phyloP scores from a whole-genome alignment of 345 rosid genomes.

The Eucalyptus paniculata region DNA sequence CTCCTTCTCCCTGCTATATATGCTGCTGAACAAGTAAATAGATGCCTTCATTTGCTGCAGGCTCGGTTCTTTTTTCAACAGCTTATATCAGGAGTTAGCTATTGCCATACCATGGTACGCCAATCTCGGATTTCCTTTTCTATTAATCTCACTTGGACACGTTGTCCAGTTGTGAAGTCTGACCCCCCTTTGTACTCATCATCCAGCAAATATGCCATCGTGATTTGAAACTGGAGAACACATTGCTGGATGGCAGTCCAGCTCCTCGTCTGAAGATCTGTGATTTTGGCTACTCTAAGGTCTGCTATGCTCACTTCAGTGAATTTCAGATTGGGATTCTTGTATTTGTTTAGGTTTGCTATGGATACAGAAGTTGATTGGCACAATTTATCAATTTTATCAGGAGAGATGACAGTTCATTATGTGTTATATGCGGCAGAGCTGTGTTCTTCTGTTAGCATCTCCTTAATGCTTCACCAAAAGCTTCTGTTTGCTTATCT shows the following conservation, averaged over 20 bases:
- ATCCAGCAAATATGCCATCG: conserved; percentile 93
- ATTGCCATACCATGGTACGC: conserved; percentile 61
- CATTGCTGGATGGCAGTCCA: conserved; percentile 91
- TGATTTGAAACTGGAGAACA: conserved; percentile 90
- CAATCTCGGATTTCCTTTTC: neutral
- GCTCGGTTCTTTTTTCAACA: conserved; percentile 82
- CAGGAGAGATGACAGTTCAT: neutral
- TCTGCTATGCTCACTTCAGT: neutral
- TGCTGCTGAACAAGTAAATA: neutral
- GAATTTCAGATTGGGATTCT: neutral
- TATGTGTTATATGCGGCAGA: neutral
- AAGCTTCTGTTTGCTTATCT: neutral
- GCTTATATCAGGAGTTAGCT: conserved; percentile 74
- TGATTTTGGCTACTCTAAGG: conserved; percentile 99
- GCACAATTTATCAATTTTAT: neutral
- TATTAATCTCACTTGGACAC: neutral
- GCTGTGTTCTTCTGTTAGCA: neutral
- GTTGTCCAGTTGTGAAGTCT: neutral
- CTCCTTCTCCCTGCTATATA: neutral
- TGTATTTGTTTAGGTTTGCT: neutral
- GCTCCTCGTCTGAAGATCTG: conserved; percentile 95
- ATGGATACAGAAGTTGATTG: neutral
- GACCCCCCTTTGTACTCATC: neutral
- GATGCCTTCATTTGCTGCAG: conserved; percentile 13
- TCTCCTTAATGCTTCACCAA: neutral